Percentiles rank a stretch among this genome's conserved stretches.
phyloP scores from a whole-genome alignment of 345 rosid genomes.

The Physaria fendleri region DNA sequence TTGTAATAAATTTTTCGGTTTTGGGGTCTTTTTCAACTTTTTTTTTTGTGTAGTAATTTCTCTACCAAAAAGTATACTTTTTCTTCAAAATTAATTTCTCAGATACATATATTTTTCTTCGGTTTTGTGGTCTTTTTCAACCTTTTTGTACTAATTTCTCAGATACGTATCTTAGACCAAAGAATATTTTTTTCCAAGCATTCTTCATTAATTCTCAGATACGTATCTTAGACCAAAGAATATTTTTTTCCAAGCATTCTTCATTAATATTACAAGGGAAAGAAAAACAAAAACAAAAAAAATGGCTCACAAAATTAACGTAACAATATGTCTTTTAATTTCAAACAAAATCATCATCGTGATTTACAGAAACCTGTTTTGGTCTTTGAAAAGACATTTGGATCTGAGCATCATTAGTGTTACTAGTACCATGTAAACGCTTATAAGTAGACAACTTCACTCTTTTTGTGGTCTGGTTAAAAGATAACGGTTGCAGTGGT shows the following conservation, averaged over 20 bases:
- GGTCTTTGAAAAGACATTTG: conserved; percentile 38
- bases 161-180: too few relatives aligned
- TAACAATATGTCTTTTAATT: not conserved
- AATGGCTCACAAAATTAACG: not conserved
- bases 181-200: too few relatives aligned
- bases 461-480: conserved; percentile 11
- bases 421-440: conserved; percentile 25
- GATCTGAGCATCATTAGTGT: conserved; percentile 3
- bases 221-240: too few relatives aligned
- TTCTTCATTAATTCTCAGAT: too few relatives aligned
- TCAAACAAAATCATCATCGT: conserved; percentile 50
- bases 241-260: too few relatives aligned
- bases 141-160: too few relatives aligned
- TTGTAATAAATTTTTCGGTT: conserved; percentile 3
- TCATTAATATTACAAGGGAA: not conserved
- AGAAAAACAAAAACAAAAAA: not conserved
- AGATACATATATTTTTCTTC: too few relatives aligned
- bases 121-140: too few relatives aligned
- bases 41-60: too few relatives aligned
- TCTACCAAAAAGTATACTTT: too few relatives aligned
- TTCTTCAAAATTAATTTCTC: too few relatives aligned
- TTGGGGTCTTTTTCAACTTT: not conserved
- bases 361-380: conserved; percentile 25
- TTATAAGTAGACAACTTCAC: conserved; percentile 28
- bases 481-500: conserved; percentile 27